Conservation (phyloP, 441 rosid genomes). For the Gossypium trilobum region DNA sequence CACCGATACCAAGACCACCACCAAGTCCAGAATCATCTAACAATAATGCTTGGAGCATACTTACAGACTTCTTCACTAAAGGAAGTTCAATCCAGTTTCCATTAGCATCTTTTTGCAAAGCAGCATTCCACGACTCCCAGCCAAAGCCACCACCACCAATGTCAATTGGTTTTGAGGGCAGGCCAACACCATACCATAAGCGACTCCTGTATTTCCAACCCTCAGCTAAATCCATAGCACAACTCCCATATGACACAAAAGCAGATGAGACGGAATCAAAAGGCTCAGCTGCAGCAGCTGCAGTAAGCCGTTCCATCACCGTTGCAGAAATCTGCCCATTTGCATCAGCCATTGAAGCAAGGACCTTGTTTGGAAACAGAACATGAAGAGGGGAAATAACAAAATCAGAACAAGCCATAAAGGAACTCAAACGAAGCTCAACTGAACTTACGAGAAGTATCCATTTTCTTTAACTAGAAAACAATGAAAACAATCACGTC, state of each 20-base stretch:
- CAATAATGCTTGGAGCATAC: constrained; percentile 94
- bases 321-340: constrained; percentile 88
- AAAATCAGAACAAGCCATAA: not conserved
- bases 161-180: constrained; percentile 51
- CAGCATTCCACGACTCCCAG: constrained; percentile 77
- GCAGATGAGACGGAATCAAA: constrained; percentile 96
- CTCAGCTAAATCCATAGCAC: constrained; percentile 82
- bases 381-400: constrained; percentile 13
- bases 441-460: not conserved
- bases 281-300: constrained; percentile 97
- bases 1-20: constrained; percentile 99
- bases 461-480: not conserved
- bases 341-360: constrained; percentile 98
- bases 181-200: constrained; percentile 93
- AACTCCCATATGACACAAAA: constrained; percentile 96
- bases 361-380: constrained; percentile 43
- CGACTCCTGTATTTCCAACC: constrained; percentile 99
- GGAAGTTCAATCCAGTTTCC: constrained; percentile 98
- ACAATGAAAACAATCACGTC: not conserved
- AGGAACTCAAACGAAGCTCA: not conserved
- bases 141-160: constrained; percentile 97
- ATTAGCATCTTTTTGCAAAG: constrained; percentile 81
- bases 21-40: constrained; percentile 98
- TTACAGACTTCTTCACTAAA: constrained; percentile 82
- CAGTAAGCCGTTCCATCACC: constrained; percentile 94